Evolutionary conservation across 2,329 filamentous ascomycete species (phyloP).

Genomic region (Fusarium ramigenum): DNA sequence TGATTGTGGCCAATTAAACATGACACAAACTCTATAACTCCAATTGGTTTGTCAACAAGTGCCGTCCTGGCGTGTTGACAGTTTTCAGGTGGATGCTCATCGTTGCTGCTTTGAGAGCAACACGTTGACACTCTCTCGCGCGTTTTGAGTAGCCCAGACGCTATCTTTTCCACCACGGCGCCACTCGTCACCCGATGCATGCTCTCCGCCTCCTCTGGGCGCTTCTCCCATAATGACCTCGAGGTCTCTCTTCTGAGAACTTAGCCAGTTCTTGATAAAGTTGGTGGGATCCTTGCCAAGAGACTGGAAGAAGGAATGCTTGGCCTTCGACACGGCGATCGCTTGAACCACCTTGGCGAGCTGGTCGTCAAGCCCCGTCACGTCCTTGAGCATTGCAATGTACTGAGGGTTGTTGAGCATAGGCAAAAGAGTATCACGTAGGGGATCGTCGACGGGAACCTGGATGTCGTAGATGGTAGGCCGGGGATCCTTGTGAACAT

Average conservation of each 20-base stretch:
- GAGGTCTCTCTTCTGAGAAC: conserved; percentile 88
- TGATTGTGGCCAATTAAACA: conserved; percentile 30
- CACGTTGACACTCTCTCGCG: conserved; percentile 70
- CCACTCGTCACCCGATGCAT: conserved; percentile 73
- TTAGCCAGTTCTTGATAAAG: conserved; percentile 89
- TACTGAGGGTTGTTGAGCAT: conserved; percentile 76
- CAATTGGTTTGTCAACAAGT: conserved; percentile 16
- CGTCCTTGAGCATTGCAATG: conserved; percentile 77
- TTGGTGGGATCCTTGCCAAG: conserved; percentile 83
- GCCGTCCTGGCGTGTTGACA: background rate
- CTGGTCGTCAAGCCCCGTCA: conserved; percentile 83
- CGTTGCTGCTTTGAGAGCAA: conserved; percentile 66
- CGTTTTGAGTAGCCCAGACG: conserved; percentile 66
- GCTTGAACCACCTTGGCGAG: conserved; percentile 85
- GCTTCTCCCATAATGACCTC: conserved; percentile 89
- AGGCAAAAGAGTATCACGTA: conserved; percentile 72
- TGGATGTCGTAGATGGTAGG: conserved; percentile 91
- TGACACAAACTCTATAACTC: conserved; percentile 37
- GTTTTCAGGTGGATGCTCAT: conserved; percentile 22
- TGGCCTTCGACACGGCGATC: conserved; percentile 84
- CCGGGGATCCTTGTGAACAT: conserved; percentile 77
- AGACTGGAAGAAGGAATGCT: conserved; percentile 85
- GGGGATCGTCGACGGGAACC: conserved; percentile 84
- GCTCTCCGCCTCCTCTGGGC: conserved; percentile 67
- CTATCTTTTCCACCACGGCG: conserved; percentile 66